Base-by-base conservation (phyloP, 1,139 yeast genomes). In the Saccharomyces hybrid region DNA sequence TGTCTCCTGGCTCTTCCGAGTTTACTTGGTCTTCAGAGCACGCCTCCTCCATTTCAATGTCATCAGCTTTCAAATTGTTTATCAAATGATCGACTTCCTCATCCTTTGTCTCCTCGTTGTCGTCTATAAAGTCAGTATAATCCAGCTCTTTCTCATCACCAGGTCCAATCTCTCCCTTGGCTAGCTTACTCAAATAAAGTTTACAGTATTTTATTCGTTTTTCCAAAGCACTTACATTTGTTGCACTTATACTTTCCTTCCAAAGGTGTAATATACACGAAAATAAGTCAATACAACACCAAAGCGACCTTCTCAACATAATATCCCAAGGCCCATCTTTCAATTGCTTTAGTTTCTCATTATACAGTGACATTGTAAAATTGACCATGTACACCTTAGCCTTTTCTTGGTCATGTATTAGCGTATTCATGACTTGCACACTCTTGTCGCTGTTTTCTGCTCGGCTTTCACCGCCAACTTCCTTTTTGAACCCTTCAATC, bases 221-320 rank as follows among this genome's bases (percentile, higher is more conserved):
- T 49, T 57, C 60, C 19, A 67, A 49, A 4, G 61, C 54, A 1
- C 50, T 58, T 5, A 52, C 51, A 31, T 48, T 52, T 24, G 51
- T 51, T 9, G 42, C 58, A 12, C 51, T 34, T 11, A 50, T 26
- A 4, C 56, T 54, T 28, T 60, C 59, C 11, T 55, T 51, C 72
- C 72, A 68, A 6, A 66, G 51, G 42, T 61, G 65, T 31, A 61
- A 26, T 11, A 65, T 56, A 19, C 64, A 58, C 14, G 56, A 53
- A 49, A 67, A 67, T 48, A 69, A 50, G 52, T 68, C 71, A 27
- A 65, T 55, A 50, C 70, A 65, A 52, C 71, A 67, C 71, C 71
- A 67, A 27, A 69, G 53, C 0, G 65, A 69, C 38, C 63, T 57
- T 26, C 55, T 57, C 51, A 69, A 50, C 32, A 61, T 63, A 9